phyloP scores from a whole-genome alignment of 2,329 filamentous ascomycete genomes.

The Colletotrichum trifolii region DNA sequence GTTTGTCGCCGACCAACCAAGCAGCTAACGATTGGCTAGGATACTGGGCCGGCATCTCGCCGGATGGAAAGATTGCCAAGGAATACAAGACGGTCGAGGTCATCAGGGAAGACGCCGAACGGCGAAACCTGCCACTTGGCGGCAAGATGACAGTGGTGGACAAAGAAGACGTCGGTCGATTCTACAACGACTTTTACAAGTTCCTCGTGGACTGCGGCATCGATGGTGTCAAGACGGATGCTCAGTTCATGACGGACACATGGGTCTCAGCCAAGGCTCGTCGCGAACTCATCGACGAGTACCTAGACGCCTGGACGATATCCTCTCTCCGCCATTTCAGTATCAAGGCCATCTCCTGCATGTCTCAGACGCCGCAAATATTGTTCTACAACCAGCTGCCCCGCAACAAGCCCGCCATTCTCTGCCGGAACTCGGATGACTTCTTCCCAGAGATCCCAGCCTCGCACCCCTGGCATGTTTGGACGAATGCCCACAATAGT shows the following conservation, averaged over 20 bases:
- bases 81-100: conserved; percentile 80
- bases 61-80: conserved; percentile 77
- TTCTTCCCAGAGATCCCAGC: conserved; percentile 87
- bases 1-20: conserved; percentile 27
- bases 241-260: conserved; percentile 88
- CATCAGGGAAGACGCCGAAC: conserved; percentile 59
- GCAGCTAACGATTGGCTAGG: conserved; percentile 51
- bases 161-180: conserved; percentile 76
- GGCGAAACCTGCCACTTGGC: conserved; percentile 61
- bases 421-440: conserved; percentile 89
- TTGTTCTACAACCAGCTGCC: conserved; percentile 87
- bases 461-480: conserved; percentile 94
- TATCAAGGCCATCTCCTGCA: conserved; percentile 87
- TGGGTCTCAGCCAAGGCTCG: conserved; percentile 76
- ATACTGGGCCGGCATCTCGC: conserved; percentile 92
- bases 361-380: conserved; percentile 89
- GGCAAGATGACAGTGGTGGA: conserved; percentile 79
- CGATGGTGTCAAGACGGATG: conserved; percentile 92
- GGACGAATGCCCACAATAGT: conserved; percentile 90
- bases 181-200: conserved; percentile 92
- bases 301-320: conserved; percentile 88
- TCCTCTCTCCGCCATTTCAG: conserved; percentile 82
- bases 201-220: conserved; percentile 82
- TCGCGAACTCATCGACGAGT: conserved; percentile 76
- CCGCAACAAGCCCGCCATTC: conserved; percentile 76